phyloP scores from a whole-genome alignment of 495 filamentous ascomycete genomes.

The Aspergillus campestris region DNA sequence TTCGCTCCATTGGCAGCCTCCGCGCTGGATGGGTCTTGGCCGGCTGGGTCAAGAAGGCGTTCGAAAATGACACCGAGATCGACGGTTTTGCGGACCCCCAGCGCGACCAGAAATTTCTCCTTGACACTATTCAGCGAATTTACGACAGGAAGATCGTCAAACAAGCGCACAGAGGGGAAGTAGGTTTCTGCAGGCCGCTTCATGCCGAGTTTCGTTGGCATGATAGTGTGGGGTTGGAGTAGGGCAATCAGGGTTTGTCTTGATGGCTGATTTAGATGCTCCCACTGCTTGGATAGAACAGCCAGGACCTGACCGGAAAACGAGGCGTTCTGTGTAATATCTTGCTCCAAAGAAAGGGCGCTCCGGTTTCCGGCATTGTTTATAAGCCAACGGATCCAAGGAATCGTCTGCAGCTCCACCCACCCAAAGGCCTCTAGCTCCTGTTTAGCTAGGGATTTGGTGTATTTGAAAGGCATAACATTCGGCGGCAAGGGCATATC shows the following conservation, averaged over 20 bases:
- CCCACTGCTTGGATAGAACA: constrained; percentile 83
- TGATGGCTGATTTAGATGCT: constrained; percentile 53
- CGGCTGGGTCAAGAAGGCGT: constrained; percentile 51
- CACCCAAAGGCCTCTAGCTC: constrained; percentile 76
- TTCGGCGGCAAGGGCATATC: constrained; percentile 76
- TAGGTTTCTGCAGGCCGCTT: constrained; percentile 79
- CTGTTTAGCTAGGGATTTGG: constrained; percentile 47
- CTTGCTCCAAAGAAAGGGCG: constrained; percentile 40
- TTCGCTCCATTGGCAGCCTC: constrained; percentile 43
- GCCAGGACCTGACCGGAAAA: constrained; percentile 74
- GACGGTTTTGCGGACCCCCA: constrained; percentile 77
- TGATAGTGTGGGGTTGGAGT: constrained; percentile 60
- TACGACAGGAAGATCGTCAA: constrained; percentile 83
- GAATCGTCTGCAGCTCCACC: constrained; percentile 68
- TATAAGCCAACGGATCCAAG: constrained; percentile 75
- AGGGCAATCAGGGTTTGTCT: constrained; percentile 56
- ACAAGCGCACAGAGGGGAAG: constrained; percentile 85
- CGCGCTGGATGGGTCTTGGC: constrained; percentile 8
- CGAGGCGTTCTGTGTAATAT: constrained; percentile 58
- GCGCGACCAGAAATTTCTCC: constrained; percentile 73
- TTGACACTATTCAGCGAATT: constrained; percentile 67
- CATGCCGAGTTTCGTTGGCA: constrained; percentile 91
- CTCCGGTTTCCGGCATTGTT: constrained; percentile 45
- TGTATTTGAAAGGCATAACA: constrained; percentile 75
- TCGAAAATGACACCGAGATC: constrained; percentile 91